These are phyloP conservation scores for Phytophthora aleatoria DNA, from an alignment of 352 stramenopile genomes.

Conservation along the genomic window DNA sequence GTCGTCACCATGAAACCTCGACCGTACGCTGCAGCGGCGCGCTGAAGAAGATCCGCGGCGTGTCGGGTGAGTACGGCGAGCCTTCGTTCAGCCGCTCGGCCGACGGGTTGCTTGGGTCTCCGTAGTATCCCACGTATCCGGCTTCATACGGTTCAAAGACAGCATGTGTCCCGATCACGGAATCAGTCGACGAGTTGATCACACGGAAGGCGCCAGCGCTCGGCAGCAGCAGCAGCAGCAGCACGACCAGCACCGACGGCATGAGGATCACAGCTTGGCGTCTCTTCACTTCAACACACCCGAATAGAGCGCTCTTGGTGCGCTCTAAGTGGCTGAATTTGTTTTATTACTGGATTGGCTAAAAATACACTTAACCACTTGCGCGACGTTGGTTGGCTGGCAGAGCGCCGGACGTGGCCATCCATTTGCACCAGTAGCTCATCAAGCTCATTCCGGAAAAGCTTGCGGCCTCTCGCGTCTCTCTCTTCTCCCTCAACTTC, in stretches of 20 bases:
- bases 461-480: constrained; percentile 17
- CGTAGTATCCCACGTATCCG: constrained; percentile 84
- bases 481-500: constrained; percentile 18
- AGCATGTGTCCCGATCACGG: constrained; percentile 35
- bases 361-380: constrained; percentile 2
- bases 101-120: constrained; percentile 68
- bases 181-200: constrained; percentile 41
- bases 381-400: constrained; percentile 36
- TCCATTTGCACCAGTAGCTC: constrained; percentile 20
- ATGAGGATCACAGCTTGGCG: constrained; percentile 9
- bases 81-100: constrained; percentile 88
- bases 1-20: constrained; percentile 33
- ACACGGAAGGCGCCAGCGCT: constrained; percentile 39
- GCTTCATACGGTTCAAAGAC: constrained; percentile 85
- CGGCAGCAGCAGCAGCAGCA: constrained; percentile 23
- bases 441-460: constrained; percentile 27
- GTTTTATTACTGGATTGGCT: constrained; percentile 5
- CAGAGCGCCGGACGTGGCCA: constrained; percentile 20
- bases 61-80: constrained; percentile 73
- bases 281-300: constrained; percentile 25
- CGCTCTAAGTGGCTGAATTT: constrained; percentile 2
- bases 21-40: constrained; percentile 44
- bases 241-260: not conserved
- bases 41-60: constrained; percentile 59
- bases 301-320: not conserved